These are phyloP conservation scores for Trapa bicornis DNA, from an alignment of 345 rosid species.

Conservation along the genomic window DNA sequence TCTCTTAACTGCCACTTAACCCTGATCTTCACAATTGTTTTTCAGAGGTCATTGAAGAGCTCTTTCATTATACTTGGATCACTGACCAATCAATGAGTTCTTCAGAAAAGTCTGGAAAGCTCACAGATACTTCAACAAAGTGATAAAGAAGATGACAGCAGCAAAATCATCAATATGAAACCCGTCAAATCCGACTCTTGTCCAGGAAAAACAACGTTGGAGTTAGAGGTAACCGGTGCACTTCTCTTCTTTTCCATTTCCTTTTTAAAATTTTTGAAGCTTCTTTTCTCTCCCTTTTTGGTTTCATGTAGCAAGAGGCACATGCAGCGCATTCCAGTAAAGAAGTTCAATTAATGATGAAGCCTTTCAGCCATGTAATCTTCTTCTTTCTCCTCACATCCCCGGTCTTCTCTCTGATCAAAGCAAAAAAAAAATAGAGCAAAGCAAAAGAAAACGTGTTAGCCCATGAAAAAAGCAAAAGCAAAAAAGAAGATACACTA, in stretches of 20 bases:
- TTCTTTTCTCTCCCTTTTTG: neutral
- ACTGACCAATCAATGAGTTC: neutral
- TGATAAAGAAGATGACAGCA: no score
- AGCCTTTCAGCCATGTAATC: neutral
- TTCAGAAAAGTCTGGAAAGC: neutral
- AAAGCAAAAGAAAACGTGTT: neutral
- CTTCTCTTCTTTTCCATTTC: no score
- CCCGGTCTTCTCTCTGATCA: neutral
- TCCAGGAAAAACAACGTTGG: neutral
- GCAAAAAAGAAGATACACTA: conserved; percentile 3
- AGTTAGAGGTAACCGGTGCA: neutral
- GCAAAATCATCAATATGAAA: neutral
- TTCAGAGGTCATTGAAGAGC: neutral
- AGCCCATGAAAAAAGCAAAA: neutral
- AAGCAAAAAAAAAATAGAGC: neutral
- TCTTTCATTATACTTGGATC: neutral
- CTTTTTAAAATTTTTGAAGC: no score
- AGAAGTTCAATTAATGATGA: neutral
- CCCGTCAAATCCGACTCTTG: neutral
- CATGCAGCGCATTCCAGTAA: neutral
- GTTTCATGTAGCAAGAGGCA: neutral
- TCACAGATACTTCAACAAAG: neutral
- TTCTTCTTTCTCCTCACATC: neutral
- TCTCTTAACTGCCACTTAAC: neutral
- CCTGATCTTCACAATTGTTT: neutral